Conservation (phyloP, 352 stramenopile species). For the Globisporangium ultimum region DNA sequence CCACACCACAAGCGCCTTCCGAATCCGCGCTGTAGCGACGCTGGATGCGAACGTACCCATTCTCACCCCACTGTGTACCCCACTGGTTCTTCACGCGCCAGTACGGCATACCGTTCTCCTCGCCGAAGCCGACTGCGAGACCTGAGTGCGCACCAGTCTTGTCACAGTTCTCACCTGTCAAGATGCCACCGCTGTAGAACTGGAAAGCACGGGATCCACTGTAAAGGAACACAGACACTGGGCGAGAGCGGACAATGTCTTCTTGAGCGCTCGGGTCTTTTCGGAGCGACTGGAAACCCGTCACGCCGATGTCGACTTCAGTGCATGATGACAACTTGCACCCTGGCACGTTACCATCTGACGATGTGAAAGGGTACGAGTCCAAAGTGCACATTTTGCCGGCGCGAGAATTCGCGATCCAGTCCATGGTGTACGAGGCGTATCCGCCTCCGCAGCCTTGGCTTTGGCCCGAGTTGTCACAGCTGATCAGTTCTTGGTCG, state of each 20-base stretch:
- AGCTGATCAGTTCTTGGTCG: constrained; percentile 75
- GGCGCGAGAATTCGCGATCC: constrained; percentile 34
- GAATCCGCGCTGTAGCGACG: constrained; percentile 37
- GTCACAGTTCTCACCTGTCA: constrained; percentile 55
- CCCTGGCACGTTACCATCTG: constrained; percentile 24
- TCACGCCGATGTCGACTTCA: constrained; percentile 43
- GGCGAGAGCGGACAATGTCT: constrained; percentile 39
- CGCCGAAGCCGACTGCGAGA: constrained; percentile 57
- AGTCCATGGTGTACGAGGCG: constrained; percentile 56
- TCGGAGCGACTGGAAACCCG: constrained; percentile 42
- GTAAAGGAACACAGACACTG: constrained; percentile 61
- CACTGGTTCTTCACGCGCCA: constrained; percentile 79
- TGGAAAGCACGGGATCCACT: constrained; percentile 59
- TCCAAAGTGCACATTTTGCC: constrained; percentile 56
- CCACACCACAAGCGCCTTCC: constrained; percentile 58
- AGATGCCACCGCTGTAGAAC: constrained; percentile 56
- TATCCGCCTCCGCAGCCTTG: constrained; percentile 60
- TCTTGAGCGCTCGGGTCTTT: constrained; percentile 36
- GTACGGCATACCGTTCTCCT: constrained; percentile 40
- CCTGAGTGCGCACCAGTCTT: constrained; percentile 53
- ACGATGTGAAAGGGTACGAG: constrained; percentile 48
- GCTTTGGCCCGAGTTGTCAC: constrained; percentile 43
- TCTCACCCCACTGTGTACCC: constrained; percentile 62
- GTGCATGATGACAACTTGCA: constrained; percentile 35
- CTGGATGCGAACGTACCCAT: constrained; percentile 64